Conservation (phyloP, 148 eudicot genomes). For the Mesembryanthemum crystallinum region DNA sequence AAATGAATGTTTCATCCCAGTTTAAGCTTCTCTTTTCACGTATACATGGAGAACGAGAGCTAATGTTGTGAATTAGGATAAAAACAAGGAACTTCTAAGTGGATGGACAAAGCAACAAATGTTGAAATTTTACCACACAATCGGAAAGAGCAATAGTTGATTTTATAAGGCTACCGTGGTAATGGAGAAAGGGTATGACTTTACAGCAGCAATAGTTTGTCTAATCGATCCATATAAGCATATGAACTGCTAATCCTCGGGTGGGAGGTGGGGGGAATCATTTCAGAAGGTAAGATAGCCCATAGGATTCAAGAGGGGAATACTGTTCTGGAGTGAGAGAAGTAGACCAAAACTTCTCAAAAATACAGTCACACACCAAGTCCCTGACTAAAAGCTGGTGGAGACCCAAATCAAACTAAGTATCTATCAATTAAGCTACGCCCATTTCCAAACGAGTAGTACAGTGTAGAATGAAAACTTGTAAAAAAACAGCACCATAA, state of each 20-base stretch:
- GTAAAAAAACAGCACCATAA: not conserved
- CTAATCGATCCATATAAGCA: not conserved
- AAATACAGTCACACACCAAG: not conserved
- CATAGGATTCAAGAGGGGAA: not conserved
- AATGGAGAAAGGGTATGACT: not conserved
- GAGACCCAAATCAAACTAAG: not conserved
- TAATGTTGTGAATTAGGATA: not conserved
- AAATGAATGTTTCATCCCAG: slow-evolving; percentile 3
- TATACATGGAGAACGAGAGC: not conserved
- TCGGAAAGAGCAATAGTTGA: not conserved
- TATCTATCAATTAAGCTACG: not conserved
- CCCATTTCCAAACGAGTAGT: not conserved
- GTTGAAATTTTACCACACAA: not conserved
- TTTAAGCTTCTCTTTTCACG: not conserved
- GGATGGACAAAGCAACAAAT: not conserved
- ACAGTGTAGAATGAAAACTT: not conserved
- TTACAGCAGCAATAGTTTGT: not conserved
- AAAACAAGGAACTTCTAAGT: not conserved
- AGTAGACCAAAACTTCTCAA: not conserved
- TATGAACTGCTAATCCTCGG: not conserved
- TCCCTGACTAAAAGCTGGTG: not conserved
- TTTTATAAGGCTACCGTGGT: not conserved
- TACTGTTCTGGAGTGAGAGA: not conserved
- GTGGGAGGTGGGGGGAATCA: too few species aligned
- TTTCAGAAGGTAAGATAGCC: not conserved